Evolutionary conservation across 2,329 filamentous ascomycete genomes (phyloP), one percentile per base, ranked within the genome.

Genomic region (Gyromitra esculenta): DNA sequence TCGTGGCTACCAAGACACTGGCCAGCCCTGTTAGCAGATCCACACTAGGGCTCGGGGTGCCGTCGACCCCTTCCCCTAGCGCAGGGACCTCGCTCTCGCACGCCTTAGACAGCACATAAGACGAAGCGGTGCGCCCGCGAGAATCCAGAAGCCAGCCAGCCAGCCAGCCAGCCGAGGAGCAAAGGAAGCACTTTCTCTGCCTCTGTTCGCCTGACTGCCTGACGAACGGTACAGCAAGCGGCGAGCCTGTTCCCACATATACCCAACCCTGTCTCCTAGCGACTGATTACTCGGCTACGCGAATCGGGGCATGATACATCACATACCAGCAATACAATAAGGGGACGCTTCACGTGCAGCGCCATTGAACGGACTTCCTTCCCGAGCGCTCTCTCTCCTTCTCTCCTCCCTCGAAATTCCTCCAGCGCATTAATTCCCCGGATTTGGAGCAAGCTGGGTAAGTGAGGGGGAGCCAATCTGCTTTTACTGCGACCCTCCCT

Each of bases 81-180:
- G 52, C 57, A 60, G 57, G 57, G 57, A 21, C 57, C 57, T 57
- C 54, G 31, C 54, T 37, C 57, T 57, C 54, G 31, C 54, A 57
- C 57, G 7, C n/a, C 57, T 21, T 43, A 25, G 8, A n/a, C 15
- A 37, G 37, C 57, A 60, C 57, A 60, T 60, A 60, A 60, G 57
- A 60, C 57, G 37, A 60, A 31, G 57, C 57, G 18, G n/a, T 60
- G 35, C 56, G 18, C 7, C 15, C 48, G 13, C 48, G 48, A 21
- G 6, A 52, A 52, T 1, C 6, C 48, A 21, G 48, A n/a, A 52
- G 18, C 8, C 13, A 15, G 7, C 7, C 18, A 21, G 18, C 18
- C 18, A 45, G 15, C 2, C 15, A 31, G 25, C 25, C 25, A 21
- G 25, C 3, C 25, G 25, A 31, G 25, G 1, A 31, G 25, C 25